Percentiles rank a stretch among this genome's conserved stretches.
phyloP scores from a whole-genome alignment of 2,329 filamentous ascomycete species.

The Sclerotinia spermophila region DNA sequence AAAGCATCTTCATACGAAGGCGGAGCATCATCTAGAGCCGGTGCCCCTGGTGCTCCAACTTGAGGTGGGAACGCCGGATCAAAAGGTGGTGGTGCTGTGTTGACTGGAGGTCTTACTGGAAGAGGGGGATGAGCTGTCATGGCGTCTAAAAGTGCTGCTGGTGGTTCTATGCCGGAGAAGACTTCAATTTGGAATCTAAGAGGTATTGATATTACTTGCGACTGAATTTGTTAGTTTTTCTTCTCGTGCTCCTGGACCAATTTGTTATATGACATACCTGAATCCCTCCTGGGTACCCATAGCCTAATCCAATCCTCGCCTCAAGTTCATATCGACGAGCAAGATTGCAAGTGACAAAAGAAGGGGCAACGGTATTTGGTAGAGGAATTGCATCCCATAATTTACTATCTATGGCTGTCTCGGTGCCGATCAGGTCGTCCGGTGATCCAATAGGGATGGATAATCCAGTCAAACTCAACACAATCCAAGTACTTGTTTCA shows the following conservation, averaged over 20 bases:
- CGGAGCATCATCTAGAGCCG: constrained; percentile 69
- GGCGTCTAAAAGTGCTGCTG: constrained; percentile 68
- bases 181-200: constrained; percentile 76
- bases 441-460: constrained; percentile 64
- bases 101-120: constrained; percentile 27
- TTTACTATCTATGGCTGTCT: constrained; percentile 64
- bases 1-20: constrained; percentile 94
- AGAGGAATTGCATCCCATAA: constrained; percentile 71
- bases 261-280: constrained; percentile 27
- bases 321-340: constrained; percentile 79
- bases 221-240: constrained; percentile 39
- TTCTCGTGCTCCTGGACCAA: background rate
- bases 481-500: constrained; percentile 71
- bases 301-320: constrained; percentile 72
- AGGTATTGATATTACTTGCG: constrained; percentile 76
- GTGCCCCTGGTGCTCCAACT: constrained; percentile 45
- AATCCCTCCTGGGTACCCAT: constrained; percentile 55
- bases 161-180: constrained; percentile 83
- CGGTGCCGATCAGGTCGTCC: constrained; percentile 56
- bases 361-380: constrained; percentile 82
- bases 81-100: constrained; percentile 30
- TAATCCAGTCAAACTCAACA: constrained; percentile 69
- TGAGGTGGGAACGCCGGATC: constrained; percentile 59
- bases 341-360: constrained; percentile 87
- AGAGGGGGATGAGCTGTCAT: constrained; percentile 40